Base-by-base conservation (phyloP, 495 filamentous ascomycete genomes). In the Gamarada debralockiae region DNA sequence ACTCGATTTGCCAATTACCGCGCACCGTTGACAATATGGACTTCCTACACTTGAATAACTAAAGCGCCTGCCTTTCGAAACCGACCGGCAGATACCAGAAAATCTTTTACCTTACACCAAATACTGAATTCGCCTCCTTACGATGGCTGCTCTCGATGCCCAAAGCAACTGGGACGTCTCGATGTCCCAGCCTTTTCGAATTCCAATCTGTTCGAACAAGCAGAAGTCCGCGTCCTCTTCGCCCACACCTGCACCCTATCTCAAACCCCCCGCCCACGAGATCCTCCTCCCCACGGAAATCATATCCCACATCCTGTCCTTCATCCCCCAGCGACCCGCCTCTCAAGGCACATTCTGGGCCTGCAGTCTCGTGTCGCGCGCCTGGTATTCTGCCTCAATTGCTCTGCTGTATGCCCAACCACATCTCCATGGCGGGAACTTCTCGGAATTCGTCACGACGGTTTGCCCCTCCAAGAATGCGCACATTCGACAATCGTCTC, bases 381-480 rank as follows among this genome's bases (percentile, higher is more conserved):
- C 83, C 49, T 90, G 86, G 86, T 86, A 88, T 60, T 71, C 74
- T 9, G 74, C 72, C 3, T 70, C 74, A 12, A 71, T 84, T 7
- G 56, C 73, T 0, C 64, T 68, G 18, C 75, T 90, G n/a, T 90
- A 86, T 58, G 63, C 67, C 17, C 50, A 59, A 1, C 83, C 84
- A 0, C 54, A 62, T 34, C 61, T 87, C 4, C 43, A 48, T 15
- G 81, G 82, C 8, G 66, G 60, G 3, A 78, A 79, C 38, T 89
- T 85, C 60, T 55, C 67, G 3, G 64, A 67, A 15, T 89, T 90
- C 63, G 75, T 82, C 0, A 56, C 63, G n/a, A 81, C 81, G 0
- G 66, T 90, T 20, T 83, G 81, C 51, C 86, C 86, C 12, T 77
- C 77, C 6, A 73, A 80, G 41, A 79, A 77, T 53, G 67, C 74